A percentile compares a stretch with the other conserved stretches of the same genome.
Conservation (phyloP, 345 rosid genomes). For the Eucalyptus tenuipes region DNA sequence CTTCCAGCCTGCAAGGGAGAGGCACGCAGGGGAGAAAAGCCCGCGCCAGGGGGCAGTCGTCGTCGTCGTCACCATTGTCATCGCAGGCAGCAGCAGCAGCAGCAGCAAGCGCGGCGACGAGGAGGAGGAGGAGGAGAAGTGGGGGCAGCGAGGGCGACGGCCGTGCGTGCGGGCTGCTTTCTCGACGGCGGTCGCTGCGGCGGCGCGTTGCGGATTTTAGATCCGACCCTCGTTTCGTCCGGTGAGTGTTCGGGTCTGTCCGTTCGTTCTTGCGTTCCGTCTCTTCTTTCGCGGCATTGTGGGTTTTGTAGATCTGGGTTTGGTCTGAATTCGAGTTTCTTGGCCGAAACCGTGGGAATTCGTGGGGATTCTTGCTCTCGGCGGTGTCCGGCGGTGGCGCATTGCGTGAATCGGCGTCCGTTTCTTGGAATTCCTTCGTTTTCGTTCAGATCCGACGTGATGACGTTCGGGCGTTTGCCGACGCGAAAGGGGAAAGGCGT, state of each 20-base stretch:
- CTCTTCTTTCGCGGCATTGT: neutral
- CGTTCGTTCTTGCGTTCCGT: neutral
- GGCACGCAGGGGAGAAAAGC: neutral
- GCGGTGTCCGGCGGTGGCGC: neutral
- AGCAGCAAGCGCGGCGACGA: neutral
- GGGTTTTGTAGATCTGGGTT: neutral
- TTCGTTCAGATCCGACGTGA: neutral
- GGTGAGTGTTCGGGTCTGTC: neutral
- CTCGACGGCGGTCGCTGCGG: constrained; percentile 2
- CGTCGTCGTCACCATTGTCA: neutral
- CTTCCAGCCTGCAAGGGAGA: neutral
- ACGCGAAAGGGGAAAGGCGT: neutral
- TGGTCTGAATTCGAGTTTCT: neutral
- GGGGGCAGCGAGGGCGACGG: neutral
- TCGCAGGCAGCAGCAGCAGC: neutral
- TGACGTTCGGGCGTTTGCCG: neutral
- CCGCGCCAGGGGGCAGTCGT: neutral
- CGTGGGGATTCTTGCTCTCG: neutral
- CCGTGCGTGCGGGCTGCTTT: neutral
- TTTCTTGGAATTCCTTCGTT: neutral
- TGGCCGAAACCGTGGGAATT: neutral
- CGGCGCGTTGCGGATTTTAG: neutral
- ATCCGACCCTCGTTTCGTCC: constrained; percentile 8
- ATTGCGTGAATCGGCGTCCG: neutral
- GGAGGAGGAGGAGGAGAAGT: neutral